Evolutionary conservation across 495 filamentous ascomycete genomes (phyloP).

Genomic region (Aspergillus ellipticus): DNA sequence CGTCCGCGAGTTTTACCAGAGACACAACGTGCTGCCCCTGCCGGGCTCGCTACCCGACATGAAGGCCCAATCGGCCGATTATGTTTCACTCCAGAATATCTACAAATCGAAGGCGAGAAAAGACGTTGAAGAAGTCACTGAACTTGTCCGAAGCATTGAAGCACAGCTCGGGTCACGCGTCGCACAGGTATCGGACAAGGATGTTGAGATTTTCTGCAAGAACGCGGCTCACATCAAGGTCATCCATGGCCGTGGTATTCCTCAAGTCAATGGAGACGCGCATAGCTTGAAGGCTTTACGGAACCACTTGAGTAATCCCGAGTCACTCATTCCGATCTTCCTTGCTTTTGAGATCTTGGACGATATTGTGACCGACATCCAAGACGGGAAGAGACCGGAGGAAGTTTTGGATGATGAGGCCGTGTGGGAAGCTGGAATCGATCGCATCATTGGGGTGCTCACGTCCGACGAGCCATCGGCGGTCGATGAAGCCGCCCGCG

Average conservation of each 20-base stretch:
- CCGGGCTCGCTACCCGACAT: slow-evolving; percentile 92
- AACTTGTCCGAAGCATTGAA: slow-evolving; percentile 61
- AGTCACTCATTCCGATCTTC: slow-evolving; percentile 73
- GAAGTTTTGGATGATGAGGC: slow-evolving; percentile 32
- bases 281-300: slow-evolving; percentile 31
- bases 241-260: slow-evolving; percentile 60
- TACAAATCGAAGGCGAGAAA: slow-evolving; percentile 86
- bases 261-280: slow-evolving; percentile 37
- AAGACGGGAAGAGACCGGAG: slow-evolving; percentile 19
- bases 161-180: slow-evolving; percentile 43
- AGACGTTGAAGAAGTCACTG: slow-evolving; percentile 74
- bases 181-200: slow-evolving; percentile 58
- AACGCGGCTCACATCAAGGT: slow-evolving; percentile 91
- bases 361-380: slow-evolving; percentile 42
- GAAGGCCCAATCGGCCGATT: slow-evolving; percentile 92
- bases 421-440: slow-evolving; percentile 40
- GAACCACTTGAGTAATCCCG: slow-evolving; percentile 32
- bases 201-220: slow-evolving; percentile 93
- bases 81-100: slow-evolving; percentile 86
- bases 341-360: slow-evolving; percentile 69
- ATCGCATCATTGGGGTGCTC: slow-evolving; percentile 38
- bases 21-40: slow-evolving; percentile 70
- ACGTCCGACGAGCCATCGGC: slow-evolving; percentile 48
- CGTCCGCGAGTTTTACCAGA: slow-evolving; percentile 67
- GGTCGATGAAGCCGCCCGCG: slow-evolving; percentile 29